Percentiles rank a stretch among this genome's conserved stretches.
phyloP scores from a whole-genome alignment of 257 asterid species.

The Primulina eburnea region DNA sequence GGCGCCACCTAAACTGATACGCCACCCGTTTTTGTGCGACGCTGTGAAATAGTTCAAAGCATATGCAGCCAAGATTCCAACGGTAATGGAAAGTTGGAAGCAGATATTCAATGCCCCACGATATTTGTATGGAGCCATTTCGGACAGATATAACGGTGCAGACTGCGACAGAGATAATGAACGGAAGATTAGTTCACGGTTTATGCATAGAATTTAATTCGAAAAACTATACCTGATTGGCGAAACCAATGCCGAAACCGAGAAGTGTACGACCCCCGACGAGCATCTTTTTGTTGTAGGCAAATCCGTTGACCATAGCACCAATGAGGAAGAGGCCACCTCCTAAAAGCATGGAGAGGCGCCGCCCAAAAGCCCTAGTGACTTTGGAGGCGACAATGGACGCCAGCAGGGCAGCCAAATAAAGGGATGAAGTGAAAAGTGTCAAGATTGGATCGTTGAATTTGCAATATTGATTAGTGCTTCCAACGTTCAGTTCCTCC shows the following conservation, averaged over 20 bases:
- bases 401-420: constrained; percentile 32
- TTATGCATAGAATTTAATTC: too few species aligned
- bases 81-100: constrained; percentile 43
- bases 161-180: constrained; percentile 13
- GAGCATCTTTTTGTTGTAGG: constrained; percentile 24
- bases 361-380: constrained; percentile 26
- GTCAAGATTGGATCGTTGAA: constrained; percentile 23
- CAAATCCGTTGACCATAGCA: constrained; percentile 22
- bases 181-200: too few species aligned
- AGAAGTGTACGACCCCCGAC: constrained; percentile 30
- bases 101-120: constrained; percentile 46
- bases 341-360: constrained; percentile 27
- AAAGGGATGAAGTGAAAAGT: constrained; percentile 33
- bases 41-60: constrained; percentile 27
- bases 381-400: constrained; percentile 9
- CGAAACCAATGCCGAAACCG: constrained; percentile 43
- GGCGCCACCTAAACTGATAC: constrained; percentile 40
- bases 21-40: constrained; percentile 26
- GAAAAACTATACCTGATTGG: constrained; percentile 26
- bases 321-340: constrained; percentile 31
- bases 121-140: constrained; percentile 49
- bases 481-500: neutral
- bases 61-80: constrained; percentile 39
- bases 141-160: constrained; percentile 41
- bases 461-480: constrained; percentile 31